Conservation (phyloP, 257 asterid genomes). For the Fraxinus americana region DNA sequence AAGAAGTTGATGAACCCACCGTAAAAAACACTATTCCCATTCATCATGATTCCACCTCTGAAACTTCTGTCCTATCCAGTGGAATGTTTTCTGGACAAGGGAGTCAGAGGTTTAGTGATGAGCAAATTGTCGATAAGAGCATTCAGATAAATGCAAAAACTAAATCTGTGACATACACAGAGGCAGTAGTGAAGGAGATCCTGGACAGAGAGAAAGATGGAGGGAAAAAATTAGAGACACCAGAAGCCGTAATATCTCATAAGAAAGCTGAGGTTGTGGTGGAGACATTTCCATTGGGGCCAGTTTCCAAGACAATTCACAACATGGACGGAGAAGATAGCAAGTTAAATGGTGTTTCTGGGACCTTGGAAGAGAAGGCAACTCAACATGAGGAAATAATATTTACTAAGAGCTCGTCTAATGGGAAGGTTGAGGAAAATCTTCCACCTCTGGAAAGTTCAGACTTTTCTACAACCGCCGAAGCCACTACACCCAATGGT, state of each 20-base stretch:
- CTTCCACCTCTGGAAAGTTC: constrained; percentile 33
- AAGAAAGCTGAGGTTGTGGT: constrained; percentile 43
- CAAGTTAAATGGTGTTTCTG: constrained; percentile 29
- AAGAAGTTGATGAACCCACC: neutral
- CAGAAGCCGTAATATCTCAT: constrained; percentile 22
- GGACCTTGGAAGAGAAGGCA: constrained; percentile 30
- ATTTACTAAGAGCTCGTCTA: constrained; percentile 25
- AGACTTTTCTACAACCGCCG: constrained; percentile 25
- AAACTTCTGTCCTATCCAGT: constrained; percentile 18
- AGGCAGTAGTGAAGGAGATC: constrained; percentile 26
- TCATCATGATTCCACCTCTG: constrained; percentile 24
- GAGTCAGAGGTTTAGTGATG: constrained; percentile 20
- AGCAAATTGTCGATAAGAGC: constrained; percentile 21
- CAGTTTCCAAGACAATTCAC: constrained; percentile 38
- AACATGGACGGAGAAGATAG: constrained; percentile 35
- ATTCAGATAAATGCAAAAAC: constrained; percentile 28
- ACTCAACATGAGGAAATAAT: constrained; percentile 28
- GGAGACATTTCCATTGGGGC: constrained; percentile 76
- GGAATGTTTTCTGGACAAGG: constrained; percentile 22
- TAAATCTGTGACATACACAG: constrained; percentile 18
- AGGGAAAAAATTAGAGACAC: constrained; percentile 27
- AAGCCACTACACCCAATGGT: constrained; percentile 18
- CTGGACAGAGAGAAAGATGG: constrained; percentile 21
- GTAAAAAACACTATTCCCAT: neutral
- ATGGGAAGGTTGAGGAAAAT: constrained; percentile 27